Conservation (phyloP, 345 rosid genomes). For the Corymbia maculata region DNA sequence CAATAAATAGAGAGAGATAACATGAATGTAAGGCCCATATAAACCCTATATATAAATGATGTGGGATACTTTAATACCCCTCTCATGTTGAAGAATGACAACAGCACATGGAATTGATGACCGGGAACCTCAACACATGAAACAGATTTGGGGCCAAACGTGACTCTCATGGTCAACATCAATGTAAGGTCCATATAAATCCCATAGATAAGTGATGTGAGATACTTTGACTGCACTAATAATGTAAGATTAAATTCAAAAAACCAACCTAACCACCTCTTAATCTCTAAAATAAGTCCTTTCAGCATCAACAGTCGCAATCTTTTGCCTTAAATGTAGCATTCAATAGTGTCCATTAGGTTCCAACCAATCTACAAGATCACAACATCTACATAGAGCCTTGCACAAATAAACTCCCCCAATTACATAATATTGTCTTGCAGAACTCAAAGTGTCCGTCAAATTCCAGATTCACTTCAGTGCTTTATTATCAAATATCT, state of each 20-base stretch:
- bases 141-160: background rate
- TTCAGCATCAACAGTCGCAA: background rate
- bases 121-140: background rate
- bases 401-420: background rate
- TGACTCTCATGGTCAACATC: background rate
- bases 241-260: background rate
- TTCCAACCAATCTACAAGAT: background rate
- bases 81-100: background rate
- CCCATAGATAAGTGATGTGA: background rate
- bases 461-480: background rate
- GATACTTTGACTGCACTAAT: background rate
- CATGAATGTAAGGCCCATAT: too few relatives aligned
- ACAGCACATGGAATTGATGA: background rate
- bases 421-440: background rate
- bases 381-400: background rate
- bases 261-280: background rate
- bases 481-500: background rate
- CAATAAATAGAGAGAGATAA: too few relatives aligned
- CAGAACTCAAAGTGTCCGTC: background rate
- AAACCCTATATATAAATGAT: too few relatives aligned
- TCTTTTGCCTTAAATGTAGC: background rate
- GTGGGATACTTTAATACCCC: too few relatives aligned
- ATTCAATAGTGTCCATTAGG: background rate
- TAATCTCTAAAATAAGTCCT: background rate
- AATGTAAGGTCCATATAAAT: background rate